Evolutionary conservation across 257 asterid genomes (phyloP).

Genomic region (Jacaranda mimosifolia): DNA sequence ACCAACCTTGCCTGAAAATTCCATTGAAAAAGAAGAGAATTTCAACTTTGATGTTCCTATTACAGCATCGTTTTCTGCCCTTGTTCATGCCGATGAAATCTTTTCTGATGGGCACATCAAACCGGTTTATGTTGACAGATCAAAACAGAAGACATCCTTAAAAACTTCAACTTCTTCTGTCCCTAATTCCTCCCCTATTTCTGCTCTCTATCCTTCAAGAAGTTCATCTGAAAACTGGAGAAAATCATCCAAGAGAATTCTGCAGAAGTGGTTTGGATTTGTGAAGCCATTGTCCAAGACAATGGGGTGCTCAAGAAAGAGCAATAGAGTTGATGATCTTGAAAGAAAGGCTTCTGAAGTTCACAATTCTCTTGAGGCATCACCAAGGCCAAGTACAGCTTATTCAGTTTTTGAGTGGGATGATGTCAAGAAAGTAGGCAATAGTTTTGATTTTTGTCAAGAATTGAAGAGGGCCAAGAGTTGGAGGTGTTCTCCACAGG

Average conservation of each 20-base stretch:
- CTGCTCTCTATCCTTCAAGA: slow-evolving; percentile 3
- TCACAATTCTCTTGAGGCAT: slow-evolving; percentile 36
- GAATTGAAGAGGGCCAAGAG: too few species aligned
- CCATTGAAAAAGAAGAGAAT: slow-evolving; percentile 30
- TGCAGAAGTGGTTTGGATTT: slow-evolving; percentile 48
- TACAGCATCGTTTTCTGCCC: slow-evolving; percentile 22
- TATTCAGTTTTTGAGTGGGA: slow-evolving; percentile 25
- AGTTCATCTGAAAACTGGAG: slow-evolving; percentile 41
- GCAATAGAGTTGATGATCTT: slow-evolving; percentile 55
- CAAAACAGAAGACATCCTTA: slow-evolving; percentile 27
- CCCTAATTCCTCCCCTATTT: slow-evolving; percentile 23
- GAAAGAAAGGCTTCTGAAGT: slow-evolving; percentile 49
- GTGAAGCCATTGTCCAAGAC: slow-evolving; percentile 30
- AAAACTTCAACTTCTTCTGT: slow-evolving; percentile 20
- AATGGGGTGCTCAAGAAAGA: slow-evolving; percentile 42
- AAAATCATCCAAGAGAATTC: slow-evolving; percentile 39
- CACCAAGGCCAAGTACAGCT: slow-evolving; percentile 44
- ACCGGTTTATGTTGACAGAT: slow-evolving; percentile 44
- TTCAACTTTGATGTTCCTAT: slow-evolving; percentile 52
- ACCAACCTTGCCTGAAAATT: too few species aligned
- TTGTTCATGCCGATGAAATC: slow-evolving; percentile 60
- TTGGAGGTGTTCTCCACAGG: too few species aligned
- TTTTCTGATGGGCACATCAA: slow-evolving; percentile 61
- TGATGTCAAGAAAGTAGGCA: too few species aligned
- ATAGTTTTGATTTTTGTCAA: too few species aligned